phyloP scores from a whole-genome alignment of 257 asterid species.

The Solanum tarijense region DNA sequence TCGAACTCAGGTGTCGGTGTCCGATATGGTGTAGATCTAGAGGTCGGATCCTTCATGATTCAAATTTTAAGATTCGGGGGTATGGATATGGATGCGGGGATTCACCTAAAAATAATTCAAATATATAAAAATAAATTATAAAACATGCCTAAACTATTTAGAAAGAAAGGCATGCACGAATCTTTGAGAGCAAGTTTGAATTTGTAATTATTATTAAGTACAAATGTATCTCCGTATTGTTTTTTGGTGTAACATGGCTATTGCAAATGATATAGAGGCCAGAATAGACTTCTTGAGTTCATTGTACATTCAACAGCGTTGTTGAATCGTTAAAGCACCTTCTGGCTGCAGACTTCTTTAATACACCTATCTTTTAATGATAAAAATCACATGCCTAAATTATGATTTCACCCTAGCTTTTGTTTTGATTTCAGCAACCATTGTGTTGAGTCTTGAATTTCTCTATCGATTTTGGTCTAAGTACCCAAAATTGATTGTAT shows the following conservation, averaged over 20 bases:
- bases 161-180: background rate
- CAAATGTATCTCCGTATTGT: background rate
- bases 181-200: background rate
- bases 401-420: background rate
- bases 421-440: background rate
- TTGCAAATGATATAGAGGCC: background rate
- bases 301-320: background rate
- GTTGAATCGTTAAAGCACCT: background rate
- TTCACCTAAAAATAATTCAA: background rate
- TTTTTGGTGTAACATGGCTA: background rate
- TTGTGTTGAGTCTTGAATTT: background rate
- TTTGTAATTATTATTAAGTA: background rate
- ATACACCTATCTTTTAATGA: background rate
- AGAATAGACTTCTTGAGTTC: background rate
- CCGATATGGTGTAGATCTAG: background rate
- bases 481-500: background rate
- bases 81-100: background rate
- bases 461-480: background rate
- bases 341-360: background rate
- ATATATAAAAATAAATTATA: background rate
- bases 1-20: background rate
- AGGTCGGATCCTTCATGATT: background rate
- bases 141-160: background rate
- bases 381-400: background rate
- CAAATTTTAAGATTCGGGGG: background rate